Base-by-base conservation (phyloP, 768 basidiomycete species). In the Coprinellus aureogranulatus region DNA sequence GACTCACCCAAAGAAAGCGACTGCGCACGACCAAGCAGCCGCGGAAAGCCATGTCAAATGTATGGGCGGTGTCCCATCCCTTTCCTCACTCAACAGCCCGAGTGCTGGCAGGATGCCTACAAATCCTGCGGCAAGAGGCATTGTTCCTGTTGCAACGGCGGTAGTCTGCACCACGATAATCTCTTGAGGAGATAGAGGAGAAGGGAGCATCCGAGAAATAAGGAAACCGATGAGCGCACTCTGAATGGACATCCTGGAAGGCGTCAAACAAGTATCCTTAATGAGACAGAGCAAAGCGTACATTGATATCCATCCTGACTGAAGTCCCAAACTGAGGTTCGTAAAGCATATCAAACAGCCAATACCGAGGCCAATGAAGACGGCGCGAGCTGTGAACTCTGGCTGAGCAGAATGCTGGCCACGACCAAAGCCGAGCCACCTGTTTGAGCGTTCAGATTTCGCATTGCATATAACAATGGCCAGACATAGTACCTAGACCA, bases 51-150 rank as follows among this genome's bases (percentile, higher is more conserved):
- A 94, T 8, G 86, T 83, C 40, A 98, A 76, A 59, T 81, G 75
- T 14, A 98, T 81, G 1, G 94, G 88, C 1, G 82, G 81, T 8
- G 85, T 79, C 9, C 92, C 93, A 62, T 98, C 96, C 54, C 81
- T 76, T 45, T 82, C 78, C 63, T 83, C 77, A 52, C 85, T 81
- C n/a, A 98, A 79, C 51, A 95, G 72, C 23, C 87, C 83, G 20
- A 98, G 77, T 1, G 96, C 95, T 1, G 96, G 96, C 14, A 98
- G 79, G 57, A 98, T 94, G 3, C 95, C 94, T 12, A 98, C 94
- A 64, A 98, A 90, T 0, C 81, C 80, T 6, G 91, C 92, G 12
- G 92, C 89, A 40, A 93, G 77, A 23, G 91, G 91, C 91, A 93
- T 93, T 11, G 79, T 79, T 16, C 96, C 96, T 1, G 94, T 98